Percentiles rank a stretch among this genome's conserved stretches.
These are phyloP conservation scores for Dioscorea alata DNA, from an alignment of 106 monocot genomes.

Conservation along the genomic window DNA sequence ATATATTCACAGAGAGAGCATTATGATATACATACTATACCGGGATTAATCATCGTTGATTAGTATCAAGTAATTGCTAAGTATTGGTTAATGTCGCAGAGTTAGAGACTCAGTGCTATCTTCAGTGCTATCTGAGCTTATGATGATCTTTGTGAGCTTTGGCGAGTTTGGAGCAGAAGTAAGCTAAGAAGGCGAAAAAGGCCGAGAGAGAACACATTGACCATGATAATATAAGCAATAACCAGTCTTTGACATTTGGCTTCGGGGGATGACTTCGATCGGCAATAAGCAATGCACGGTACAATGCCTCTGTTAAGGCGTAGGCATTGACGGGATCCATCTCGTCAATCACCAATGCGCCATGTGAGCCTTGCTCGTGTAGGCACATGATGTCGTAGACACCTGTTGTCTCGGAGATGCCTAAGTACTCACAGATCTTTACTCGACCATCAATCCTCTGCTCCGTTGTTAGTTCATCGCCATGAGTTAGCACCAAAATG, in stretches of 20 bases:
- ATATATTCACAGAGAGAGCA: neutral
- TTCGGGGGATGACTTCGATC: conserved; percentile 45
- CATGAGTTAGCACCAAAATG: conserved; percentile 41
- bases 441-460: conserved; percentile 25
- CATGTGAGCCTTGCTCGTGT: conserved; percentile 10
- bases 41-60: no score
- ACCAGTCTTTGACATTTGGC: conserved; percentile 20
- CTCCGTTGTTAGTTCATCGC: conserved; percentile 41
- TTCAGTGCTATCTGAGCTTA: conserved; percentile 12
- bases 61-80: no score
- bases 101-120: conserved; percentile 1
- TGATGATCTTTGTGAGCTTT: conserved; percentile 13
- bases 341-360: conserved; percentile 19
- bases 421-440: conserved; percentile 23
- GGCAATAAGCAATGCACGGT: conserved; percentile 32
- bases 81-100: no score
- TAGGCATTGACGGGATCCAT: conserved; percentile 40
- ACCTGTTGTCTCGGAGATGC: conserved; percentile 16
- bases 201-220: conserved; percentile 18
- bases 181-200: conserved; percentile 34
- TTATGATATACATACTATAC: neutral
- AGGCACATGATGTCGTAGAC: conserved; percentile 35
- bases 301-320: conserved; percentile 24
- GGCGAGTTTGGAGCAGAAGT: conserved; percentile 26
- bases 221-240: conserved; percentile 14